A percentile compares a stretch with the other conserved stretches of the same genome.
These are phyloP conservation scores for Trametes cinnabarina DNA, from an alignment of 768 basidiomycete genomes.

Conservation along the genomic window DNA sequence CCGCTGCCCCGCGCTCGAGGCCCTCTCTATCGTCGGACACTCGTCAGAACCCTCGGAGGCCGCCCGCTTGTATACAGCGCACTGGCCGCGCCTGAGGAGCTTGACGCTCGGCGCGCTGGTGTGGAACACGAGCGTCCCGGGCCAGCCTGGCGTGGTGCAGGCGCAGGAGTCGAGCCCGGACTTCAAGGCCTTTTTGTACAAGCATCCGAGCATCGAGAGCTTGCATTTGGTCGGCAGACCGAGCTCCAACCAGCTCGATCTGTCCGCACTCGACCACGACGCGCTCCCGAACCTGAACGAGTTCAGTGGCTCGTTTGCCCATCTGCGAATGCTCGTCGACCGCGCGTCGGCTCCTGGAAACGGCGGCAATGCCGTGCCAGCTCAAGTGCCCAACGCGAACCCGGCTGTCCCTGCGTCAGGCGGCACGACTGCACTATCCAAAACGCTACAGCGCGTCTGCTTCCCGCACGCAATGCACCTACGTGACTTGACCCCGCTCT, in stretches of 20 bases:
- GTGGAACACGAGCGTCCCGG: constrained; percentile 45
- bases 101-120: constrained; percentile 66
- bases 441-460: constrained; percentile 50
- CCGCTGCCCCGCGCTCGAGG: constrained; percentile 64
- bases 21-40: constrained; percentile 56
- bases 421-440: constrained; percentile 33
- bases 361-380: not conserved
- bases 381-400: constrained; percentile 2
- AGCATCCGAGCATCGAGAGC: constrained; percentile 48
- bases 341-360: constrained; percentile 7
- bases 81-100: constrained; percentile 64
- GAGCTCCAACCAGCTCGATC: constrained; percentile 46
- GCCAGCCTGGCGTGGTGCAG: constrained; percentile 38
- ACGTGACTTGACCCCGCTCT: constrained; percentile 63
- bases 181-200: constrained; percentile 67
- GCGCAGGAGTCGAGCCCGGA: constrained; percentile 31
- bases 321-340: constrained; percentile 57
- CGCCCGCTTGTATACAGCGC: constrained; percentile 53
- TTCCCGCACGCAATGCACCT: constrained; percentile 67
- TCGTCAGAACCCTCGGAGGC: constrained; percentile 52
- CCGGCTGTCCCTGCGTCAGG: not conserved
- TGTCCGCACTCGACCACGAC: constrained; percentile 45
- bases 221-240: constrained; percentile 35
- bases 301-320: constrained; percentile 67
- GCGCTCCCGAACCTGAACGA: constrained; percentile 50